Base-by-base conservation (phyloP, 306 rosid genomes). In the Prunus mongolica region DNA sequence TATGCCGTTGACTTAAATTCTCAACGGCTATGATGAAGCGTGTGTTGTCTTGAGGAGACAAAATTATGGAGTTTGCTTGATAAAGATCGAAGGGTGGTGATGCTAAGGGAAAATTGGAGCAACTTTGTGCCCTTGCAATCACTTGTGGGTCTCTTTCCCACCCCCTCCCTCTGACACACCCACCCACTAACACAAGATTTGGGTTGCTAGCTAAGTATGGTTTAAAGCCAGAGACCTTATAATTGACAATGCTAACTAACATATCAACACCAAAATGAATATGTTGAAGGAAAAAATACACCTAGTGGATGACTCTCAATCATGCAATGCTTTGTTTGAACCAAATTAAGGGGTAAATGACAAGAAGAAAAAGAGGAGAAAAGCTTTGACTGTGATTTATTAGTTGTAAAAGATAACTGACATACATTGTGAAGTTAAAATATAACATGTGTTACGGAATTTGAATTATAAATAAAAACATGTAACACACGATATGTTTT, bases 11-110 rank as follows among this genome's bases (percentile, higher is more conserved):
- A 88, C 92, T 79, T 88, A 60, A 46, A 63, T 28, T 58, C 78
- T 76, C 82, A 79, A 87, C 82, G 86, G 82, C 72, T 74, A 88
- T 88, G 84, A 88, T 88, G 86, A 88, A 83, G 88, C 88, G 80
- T 87, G 85, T 82, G 87, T 44, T 84, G 86, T 78, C 15, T 63
- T n/a, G 30, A 80, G 89, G 88, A 71, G 83, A 86, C 89, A 84
- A 68, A 80, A 86, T 88, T 25, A 88, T 85, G 65, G 72, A 54
- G 50, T 74, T 83, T 80, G 50, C 56, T 45, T 57, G 68, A 46
- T 73, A 76, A 76, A 83, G 78, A 80, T 58, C 41, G 76, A 76
- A 58, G 72, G 56, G 66, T 64, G 69, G 57, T 63, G 79, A 78
- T 77, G 68, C 78, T 44, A 52, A 54, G 25, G 20, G 49, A 55